Base-by-base conservation (phyloP, 208 protist species). In the Crithidia fasciculata region DNA sequence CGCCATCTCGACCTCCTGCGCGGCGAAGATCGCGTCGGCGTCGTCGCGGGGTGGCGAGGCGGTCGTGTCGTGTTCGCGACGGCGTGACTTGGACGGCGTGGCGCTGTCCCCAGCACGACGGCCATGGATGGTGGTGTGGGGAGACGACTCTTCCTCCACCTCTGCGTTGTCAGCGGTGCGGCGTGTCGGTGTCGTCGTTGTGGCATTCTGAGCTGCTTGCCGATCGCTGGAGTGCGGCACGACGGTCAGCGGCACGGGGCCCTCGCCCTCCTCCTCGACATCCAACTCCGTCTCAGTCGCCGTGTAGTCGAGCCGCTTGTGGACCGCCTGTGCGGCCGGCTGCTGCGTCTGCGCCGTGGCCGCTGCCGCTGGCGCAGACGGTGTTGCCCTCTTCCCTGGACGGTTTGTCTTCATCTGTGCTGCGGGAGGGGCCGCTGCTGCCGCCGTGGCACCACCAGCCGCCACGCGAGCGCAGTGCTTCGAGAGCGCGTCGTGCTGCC, bases 381-480 rank as follows among this genome's bases (percentile, higher is more conserved):
- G 28, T 28, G 28, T 28, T 28, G 28, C 28, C 28, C 28, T 28
- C 28, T 28, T 28, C 28, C 28, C 28, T 28, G 28, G 28, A 28
- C 28, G 28, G 28, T 28, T 28, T 28, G 28, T 28, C 28, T 28
- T 28, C 28, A 28, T 28, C 28, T 28, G 28, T 28, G 28, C 28
- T 28, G 28, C 28, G 28, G 28, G 28, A 28, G 28, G 28, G 36
- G 55, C 62, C 15, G 55, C 36, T 19, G 55, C 18, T 16, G 28
- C 54, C 28, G 62, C 68, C 18, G 45, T 57, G 18, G 15, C 16
- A 5, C 19, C 58, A 12, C 69, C 15, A n/a, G 69, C 52, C 61
- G 78, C 69, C 39, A 83, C 64, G 19, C 78, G 69, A 13, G 78
- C 70, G 45, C 78, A 83, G 74, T 83, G 78, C 61, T 83, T 83